A percentile compares a stretch with the other conserved stretches of the same genome.
Evolutionary conservation across 1,139 yeast genomes (phyloP).

Genomic region (Candida gigantensis): DNA sequence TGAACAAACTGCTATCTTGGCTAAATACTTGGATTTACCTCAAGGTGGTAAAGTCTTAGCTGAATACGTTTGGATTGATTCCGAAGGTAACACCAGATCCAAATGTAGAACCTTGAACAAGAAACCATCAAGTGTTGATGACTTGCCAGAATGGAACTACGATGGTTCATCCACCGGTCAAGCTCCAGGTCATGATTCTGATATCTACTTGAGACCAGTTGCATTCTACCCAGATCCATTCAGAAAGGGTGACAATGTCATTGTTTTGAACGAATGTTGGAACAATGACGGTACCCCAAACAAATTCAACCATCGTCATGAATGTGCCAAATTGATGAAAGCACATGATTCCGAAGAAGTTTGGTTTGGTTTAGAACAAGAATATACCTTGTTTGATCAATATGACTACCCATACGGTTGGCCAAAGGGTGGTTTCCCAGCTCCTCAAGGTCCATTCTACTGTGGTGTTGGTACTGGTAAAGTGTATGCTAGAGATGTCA

Average conservation of each 20-base stretch:
- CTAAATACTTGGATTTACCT: conserved; percentile 79
- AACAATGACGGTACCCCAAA: conserved; percentile 99
- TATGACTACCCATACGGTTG: conserved; percentile 91
- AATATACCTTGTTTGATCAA: conserved; percentile 93
- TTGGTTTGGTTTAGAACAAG: conserved; percentile 99
- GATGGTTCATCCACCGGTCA: conserved; percentile 99
- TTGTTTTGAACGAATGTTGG: conserved; percentile 96
- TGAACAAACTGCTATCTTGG: conserved; percentile 74
- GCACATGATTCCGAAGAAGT: conserved; percentile 84
- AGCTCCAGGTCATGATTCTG: conserved; percentile 98
- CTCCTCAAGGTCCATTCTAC: conserved; percentile 99
- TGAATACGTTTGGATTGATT: conserved; percentile 97
- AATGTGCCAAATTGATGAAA: conserved; percentile 92
- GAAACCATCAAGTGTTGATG: conserved; percentile 72
- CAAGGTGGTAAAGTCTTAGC: conserved; percentile 89
- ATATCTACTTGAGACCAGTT: conserved; percentile 89
- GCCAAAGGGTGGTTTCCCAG: conserved; percentile 99
- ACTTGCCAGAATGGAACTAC: conserved; percentile 98
- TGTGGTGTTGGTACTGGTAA: conserved; percentile 99
- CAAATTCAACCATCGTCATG: conserved; percentile 97
- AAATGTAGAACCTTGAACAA: conserved; percentile 84
- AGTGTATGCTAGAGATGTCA: conserved; percentile 96
- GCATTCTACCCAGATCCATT: conserved; percentile 95
- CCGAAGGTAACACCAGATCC: conserved; percentile 89
- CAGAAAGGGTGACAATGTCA: conserved; percentile 95